Conservation (phyloP, 495 filamentous ascomycete genomes). For the Amphirosellinia nigrospora region DNA sequence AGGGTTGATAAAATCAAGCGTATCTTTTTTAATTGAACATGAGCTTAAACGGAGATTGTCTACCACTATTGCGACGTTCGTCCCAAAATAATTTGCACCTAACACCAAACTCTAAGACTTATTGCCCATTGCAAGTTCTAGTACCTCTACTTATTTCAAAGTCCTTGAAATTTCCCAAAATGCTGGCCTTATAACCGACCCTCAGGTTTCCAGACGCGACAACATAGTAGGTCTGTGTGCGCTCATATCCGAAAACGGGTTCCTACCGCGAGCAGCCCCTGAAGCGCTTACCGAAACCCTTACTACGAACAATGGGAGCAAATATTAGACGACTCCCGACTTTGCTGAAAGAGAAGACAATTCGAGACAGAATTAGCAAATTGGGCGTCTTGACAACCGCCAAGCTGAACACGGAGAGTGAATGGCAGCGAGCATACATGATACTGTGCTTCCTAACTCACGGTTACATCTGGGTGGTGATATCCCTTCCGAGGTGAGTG, state of each 20-base stretch:
- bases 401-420: slow-evolving; percentile 66
- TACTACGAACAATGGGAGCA: slow-evolving; percentile 87
- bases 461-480: slow-evolving; percentile 86
- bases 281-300: slow-evolving; percentile 65
- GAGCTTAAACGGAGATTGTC: not conserved
- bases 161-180: not conserved
- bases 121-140: not conserved
- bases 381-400: slow-evolving; percentile 73
- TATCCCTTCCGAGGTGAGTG: slow-evolving; percentile 32
- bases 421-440: slow-evolving; percentile 85
- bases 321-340: slow-evolving; percentile 71
- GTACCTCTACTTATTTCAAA: not conserved
- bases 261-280: slow-evolving; percentile 78
- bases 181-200: slow-evolving; percentile 4
- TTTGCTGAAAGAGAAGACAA: slow-evolving; percentile 67
- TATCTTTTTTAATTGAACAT: not conserved
- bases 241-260: slow-evolving; percentile 61
- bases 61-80: not conserved
- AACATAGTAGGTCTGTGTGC: not conserved
- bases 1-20: not conserved
- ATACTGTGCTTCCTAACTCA: slow-evolving; percentile 83
- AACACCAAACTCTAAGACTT: too few relatives aligned
- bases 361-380: slow-evolving; percentile 69
- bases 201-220: not conserved
- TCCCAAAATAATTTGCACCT: not conserved